phyloP scores from a whole-genome alignment of 352 stramenopile genomes.

The Globisporangium sylvaticum region DNA sequence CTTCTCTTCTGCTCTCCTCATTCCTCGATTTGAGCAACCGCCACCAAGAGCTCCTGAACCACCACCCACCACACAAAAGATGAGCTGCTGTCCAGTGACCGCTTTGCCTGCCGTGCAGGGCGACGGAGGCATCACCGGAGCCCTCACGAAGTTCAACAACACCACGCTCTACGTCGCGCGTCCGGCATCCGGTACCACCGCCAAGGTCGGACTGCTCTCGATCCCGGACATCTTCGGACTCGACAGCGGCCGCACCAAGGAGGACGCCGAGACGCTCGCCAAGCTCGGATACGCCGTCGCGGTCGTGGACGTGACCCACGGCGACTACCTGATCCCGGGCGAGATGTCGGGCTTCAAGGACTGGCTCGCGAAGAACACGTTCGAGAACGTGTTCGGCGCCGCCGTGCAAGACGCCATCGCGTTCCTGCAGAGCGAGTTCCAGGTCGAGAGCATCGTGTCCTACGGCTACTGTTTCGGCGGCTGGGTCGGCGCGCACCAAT shows the following conservation, averaged over 20 bases:
- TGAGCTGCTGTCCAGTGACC: constrained; percentile 42
- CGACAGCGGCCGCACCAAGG: constrained; percentile 48
- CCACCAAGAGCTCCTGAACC: too few species aligned
- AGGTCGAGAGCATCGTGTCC: constrained; percentile 3
- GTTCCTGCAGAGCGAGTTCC: constrained; percentile 24
- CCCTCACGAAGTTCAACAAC: constrained; percentile 23
- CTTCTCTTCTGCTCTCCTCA: neutral
- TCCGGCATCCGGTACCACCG: constrained; percentile 13
- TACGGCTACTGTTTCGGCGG: constrained; percentile 51
- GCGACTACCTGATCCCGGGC: constrained; percentile 24
- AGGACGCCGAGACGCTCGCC: constrained; percentile 40
- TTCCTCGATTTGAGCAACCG: neutral
- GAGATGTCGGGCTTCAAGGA: constrained; percentile 11
- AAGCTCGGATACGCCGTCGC: constrained; percentile 46
- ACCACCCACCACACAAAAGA: neutral
- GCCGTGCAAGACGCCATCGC: constrained; percentile 26
- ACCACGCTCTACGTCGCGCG: constrained; percentile 38
- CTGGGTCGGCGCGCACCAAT: too few species aligned
- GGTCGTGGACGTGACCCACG: constrained; percentile 34
- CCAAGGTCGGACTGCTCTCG: constrained; percentile 32
- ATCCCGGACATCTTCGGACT: constrained; percentile 47
- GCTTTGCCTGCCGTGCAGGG: constrained; percentile 22
- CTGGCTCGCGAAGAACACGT: constrained; percentile 20
- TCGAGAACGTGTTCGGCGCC: constrained; percentile 14
- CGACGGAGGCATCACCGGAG: constrained; percentile 13